Evolutionary conservation across 495 filamentous ascomycete species (phyloP), one percentile per base, ranked within the genome.

Genomic region (Penicillium maclennaniae): DNA sequence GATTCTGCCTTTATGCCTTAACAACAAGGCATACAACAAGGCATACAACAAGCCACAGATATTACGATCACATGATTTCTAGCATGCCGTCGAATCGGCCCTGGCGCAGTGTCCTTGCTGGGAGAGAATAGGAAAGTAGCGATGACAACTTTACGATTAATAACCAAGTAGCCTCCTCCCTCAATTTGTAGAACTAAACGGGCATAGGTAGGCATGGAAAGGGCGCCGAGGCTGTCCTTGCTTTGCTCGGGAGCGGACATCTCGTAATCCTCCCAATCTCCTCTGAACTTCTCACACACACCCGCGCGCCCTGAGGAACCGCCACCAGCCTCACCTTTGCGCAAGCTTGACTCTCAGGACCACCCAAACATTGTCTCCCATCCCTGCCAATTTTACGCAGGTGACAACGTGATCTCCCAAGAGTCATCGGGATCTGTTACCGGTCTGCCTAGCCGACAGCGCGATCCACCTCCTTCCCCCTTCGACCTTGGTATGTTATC

Each of bases 401-500:
- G 26, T 8, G 39, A 15, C 31, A 23, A 9, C 10, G 19, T 28
- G 34, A 39, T 10, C 17, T 6, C 16, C 43, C 21, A 7, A 36
- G 10, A 14, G 31, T 20, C 3, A 10, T 39, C 20, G 19, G 31
- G 4, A 39, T 52, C 27, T 10, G 17, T 15, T 44, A 6, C 21
- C 38, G 15, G 14, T 45, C 44, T 19, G 34, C 31, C 7, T 20
- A 28, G 43, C 19, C 40, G 44, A 54, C 36, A 39, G 54, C 58
- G 50, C 54, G 40, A 56, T 47, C 40, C 43, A 41, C 52, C 54
- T 53, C 45, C 52, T 38, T 47, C 55, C 49, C 49, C 54, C 49
- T 66, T 61, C 47, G 42, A 39, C 53, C 54, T 41, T 44, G 58
- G 63, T 66, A 66, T 56, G 63, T 59, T 49, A 48, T 53, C 20